These are phyloP conservation scores for Lasiosphaeria hispida DNA, from an alignment of 495 filamentous ascomycete species.

Conservation along the genomic window DNA sequence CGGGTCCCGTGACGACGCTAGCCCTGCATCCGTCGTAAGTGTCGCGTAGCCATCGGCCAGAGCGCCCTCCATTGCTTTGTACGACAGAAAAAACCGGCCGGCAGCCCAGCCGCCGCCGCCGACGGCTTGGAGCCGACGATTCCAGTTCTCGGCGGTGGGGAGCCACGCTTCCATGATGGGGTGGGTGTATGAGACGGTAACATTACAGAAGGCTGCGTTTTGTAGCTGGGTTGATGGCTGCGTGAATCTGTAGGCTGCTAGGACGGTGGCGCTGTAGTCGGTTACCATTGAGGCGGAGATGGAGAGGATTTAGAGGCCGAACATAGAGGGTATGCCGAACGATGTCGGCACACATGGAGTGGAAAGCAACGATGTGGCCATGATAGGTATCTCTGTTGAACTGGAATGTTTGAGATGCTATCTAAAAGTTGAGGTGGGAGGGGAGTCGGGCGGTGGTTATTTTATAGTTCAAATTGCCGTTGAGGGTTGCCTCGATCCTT, in stretches of 20 bases:
- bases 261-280: constrained; percentile 18
- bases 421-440: too few species aligned
- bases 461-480: too few species aligned
- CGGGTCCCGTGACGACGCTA: not conserved
- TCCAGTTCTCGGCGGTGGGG: constrained; percentile 38
- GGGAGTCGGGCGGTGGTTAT: too few species aligned
- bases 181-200: constrained; percentile 45
- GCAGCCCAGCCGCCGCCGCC: constrained; percentile 47
- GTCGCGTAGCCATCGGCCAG: constrained; percentile 39
- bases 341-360: too few species aligned
- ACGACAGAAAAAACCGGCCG: constrained; percentile 19
- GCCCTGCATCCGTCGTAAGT: constrained; percentile 43
- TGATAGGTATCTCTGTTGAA: too few species aligned
- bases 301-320: too few species aligned
- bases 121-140: constrained; percentile 40
- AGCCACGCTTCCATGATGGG: constrained; percentile 38
- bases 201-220: constrained; percentile 43
- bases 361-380: too few species aligned
- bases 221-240: constrained; percentile 14
- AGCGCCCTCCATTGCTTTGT: constrained; percentile 27
- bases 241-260: not conserved
- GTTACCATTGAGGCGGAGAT: constrained; percentile 9
- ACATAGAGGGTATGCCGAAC: too few species aligned
- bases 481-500: too few species aligned
- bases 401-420: too few species aligned